phyloP scores from a whole-genome alignment of 2,329 filamentous ascomycete genomes.

The Achaetomium macrosporum region DNA sequence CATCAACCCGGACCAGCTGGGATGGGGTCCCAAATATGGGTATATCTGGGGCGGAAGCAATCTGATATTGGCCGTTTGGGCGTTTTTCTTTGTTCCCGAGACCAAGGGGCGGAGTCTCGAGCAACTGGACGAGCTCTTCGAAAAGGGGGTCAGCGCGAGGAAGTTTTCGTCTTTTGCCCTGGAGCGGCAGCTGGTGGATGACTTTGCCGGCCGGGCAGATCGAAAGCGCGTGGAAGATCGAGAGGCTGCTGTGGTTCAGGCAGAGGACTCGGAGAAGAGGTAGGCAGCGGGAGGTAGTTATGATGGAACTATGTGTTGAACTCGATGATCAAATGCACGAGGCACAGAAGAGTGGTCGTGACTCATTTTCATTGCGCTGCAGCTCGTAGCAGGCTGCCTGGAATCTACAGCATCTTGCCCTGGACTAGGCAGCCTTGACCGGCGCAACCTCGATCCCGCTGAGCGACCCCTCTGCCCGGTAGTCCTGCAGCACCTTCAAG shows the following conservation, averaged over 20 bases:
- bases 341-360: no score
- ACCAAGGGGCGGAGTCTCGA: constrained; percentile 50
- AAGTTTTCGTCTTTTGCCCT: constrained; percentile 18
- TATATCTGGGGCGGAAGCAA: constrained; percentile 24
- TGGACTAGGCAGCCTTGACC: not conserved
- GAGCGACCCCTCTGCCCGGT: constrained; percentile 16
- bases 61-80: constrained; percentile 34
- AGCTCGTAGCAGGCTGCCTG: no score
- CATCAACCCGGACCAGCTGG: constrained; percentile 25
- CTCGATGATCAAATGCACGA: no score
- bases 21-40: constrained; percentile 24
- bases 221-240: not conserved
- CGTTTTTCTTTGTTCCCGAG: constrained; percentile 51
- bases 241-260: constrained; percentile 4
- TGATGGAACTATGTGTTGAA: no score
- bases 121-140: constrained; percentile 43
- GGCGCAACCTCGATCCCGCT: constrained; percentile 11
- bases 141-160: constrained; percentile 18
- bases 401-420: no score
- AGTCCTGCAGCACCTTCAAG: constrained; percentile 15
- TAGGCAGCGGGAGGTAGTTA: not conserved
- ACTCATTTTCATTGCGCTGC: no score
- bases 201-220: not conserved
- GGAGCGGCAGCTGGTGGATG: constrained; percentile 20
- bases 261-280: constrained; percentile 9